Base-by-base conservation (phyloP, 2,329 filamentous ascomycete genomes). In the Xylaria sp. region DNA sequence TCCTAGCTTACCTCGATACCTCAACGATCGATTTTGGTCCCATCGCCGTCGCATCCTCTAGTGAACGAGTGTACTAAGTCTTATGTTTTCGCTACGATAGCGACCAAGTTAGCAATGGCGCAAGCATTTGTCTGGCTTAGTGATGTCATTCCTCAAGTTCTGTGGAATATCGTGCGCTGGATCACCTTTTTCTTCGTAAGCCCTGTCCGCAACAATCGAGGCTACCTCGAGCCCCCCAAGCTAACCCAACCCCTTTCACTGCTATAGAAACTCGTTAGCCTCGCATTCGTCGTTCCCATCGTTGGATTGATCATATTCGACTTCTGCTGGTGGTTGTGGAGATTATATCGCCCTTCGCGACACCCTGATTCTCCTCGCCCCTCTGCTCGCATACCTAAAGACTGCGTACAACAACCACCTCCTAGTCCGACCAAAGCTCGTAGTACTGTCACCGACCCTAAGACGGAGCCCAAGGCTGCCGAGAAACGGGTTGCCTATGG, bases 301-400 rank as follows among this genome's bases (percentile, higher is more conserved):
- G 60, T 79, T 31, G 71, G 78, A n/a, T 72, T 86, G 31, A 76
- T 87, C 60, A 63, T 78, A 31, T 79, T 84, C 67, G 84, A 87
- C 69, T 70, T 87, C 51, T 71, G 75, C 25, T 76, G 87, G 31
- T 87, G 84, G 83, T 65, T 83, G 42, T 86, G 81, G 79, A 79
- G 84, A 67, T 76, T 80, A 60, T 67, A 68, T 56, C 70, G 38
- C 63, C 74, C 58, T 57, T 64, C 58, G 38, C 57, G 67, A 42
- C 66, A 55, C 40, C 63, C 53, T 38, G 67, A 72, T 14, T 58
- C 67, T 25, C 54, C 63, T 33, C 68, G 61, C 51, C 28, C 28
- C 4, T 62, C 70, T 7, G 67, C 63, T 19, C 71, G 63, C 50
- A 63, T 66, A 25, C 65, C 67, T 6, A 64, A 23, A 28, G 60